Evolutionary conservation across 176 grass and related monocot genomes (phyloP), one percentile per base, ranked within the genome.

Genomic region (Lolium perenne): DNA sequence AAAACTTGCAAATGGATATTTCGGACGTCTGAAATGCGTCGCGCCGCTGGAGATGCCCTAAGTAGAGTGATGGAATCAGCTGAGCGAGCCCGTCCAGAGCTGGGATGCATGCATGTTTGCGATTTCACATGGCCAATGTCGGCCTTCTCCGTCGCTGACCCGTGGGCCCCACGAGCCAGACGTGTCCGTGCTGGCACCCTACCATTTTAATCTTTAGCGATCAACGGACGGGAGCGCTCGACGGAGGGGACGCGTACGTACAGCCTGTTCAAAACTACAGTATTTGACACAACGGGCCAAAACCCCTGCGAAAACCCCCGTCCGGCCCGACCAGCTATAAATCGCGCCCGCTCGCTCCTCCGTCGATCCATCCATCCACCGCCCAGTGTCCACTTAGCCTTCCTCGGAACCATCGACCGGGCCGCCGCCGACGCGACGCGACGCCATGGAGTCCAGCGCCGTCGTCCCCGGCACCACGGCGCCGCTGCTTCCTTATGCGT

Each of bases 361-460:
- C 46, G 15, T 49, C 46, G 7, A 75, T 74, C 67, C 7, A 71
- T 74, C 67, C 7, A 71, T 47, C 71, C 46, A 75, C 15, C 46
- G 45, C 10, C 2, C 71, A 51, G 21, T 3, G 17, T 4, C 41
- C 10, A 16, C 71, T 7, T 6, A 16, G 62, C 5, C 3, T 17
- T 9, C 25, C 46, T 75, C 71, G 71, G n/a, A 8, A 75, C 51
- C 71, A 75, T 75, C 71, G 46, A 8, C 18, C 69, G 40, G 14
- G 7, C 57, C 2, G 38, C 66, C 21, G 4, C 22, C 71, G 71
- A 15, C 32, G 46, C 71, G 71, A 15, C 32, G 46, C 47, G 71
- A 25, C 45, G 71, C 71, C 13, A 80, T 80, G 77, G 77, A 80
- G 0, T 62, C 77, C 40, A 58, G 56, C 48, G 73, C 48, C 73